Conservation (phyloP, 176 grass and related monocot genomes). For the Zea mays region Zm-B73-REFERENCE-NAM-5.0 NC_050096.1:259834001-259834500, state of each 20-base stretch:
- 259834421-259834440: constrained; percentile 6
- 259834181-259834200: constrained; percentile 81
- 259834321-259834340: constrained; percentile 93
- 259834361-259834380: constrained; percentile 82
- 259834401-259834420: neutral
- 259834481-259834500: constrained; percentile 83
- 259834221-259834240: constrained; percentile 52
- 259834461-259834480: constrained; percentile 96
- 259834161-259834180: constrained; percentile 90
- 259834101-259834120: no score
- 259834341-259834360: constrained; percentile 83
- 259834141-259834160: constrained; percentile 91
- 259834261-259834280: constrained; percentile 8
- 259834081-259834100: no score
- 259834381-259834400: constrained; percentile 30
- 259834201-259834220: constrained; percentile 86
- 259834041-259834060: no score
- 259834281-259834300: neutral
- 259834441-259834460: constrained; percentile 70
- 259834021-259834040: no score
- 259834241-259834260: constrained; percentile 19
- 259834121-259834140: constrained; percentile 73
- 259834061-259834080: no score
- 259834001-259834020: no score
- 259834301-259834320: constrained; percentile 87